Evolutionary conservation across 2,329 filamentous ascomycete species (phyloP).

Genomic region (Trichophyton simii): DNA sequence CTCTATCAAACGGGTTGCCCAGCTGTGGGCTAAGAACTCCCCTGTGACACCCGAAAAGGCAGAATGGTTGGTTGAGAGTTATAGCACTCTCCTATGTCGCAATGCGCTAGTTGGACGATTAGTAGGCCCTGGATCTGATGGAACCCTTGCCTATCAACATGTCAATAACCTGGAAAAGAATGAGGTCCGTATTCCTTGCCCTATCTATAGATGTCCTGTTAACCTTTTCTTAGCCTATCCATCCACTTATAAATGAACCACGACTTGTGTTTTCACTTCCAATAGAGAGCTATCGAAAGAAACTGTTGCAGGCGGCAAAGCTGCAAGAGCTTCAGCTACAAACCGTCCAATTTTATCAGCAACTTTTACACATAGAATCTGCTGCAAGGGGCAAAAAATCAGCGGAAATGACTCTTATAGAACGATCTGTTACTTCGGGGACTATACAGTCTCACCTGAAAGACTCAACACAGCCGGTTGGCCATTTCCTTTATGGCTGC

Average conservation of each 20-base stretch:
- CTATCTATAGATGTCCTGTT: conserved; percentile 4
- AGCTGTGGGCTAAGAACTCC: conserved; percentile 5
- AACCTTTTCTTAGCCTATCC: conserved; percentile 23
- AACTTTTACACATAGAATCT: conserved; percentile 22
- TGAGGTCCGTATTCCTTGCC: conserved; percentile 8
- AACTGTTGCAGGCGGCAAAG: conserved; percentile 21
- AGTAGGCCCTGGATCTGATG: conserved; percentile 13
- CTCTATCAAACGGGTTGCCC: conserved; percentile 18
- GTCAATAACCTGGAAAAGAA: neutral
- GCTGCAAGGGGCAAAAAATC: conserved; percentile 26
- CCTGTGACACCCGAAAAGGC: neutral
- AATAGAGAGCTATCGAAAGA: conserved; percentile 14
- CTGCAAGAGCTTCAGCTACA: conserved; percentile 29
- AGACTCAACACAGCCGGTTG: conserved; percentile 30
- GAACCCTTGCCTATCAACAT: neutral
- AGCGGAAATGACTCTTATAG: conserved; percentile 31
- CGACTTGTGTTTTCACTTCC: conserved; percentile 16
- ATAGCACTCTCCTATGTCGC: conserved; percentile 23
- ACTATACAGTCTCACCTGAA: conserved; percentile 31
- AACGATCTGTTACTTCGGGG: conserved; percentile 30
- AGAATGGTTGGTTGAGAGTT: conserved; percentile 19
- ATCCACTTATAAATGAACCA: conserved; percentile 31
- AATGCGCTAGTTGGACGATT: conserved; percentile 11
- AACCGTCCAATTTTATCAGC: conserved; percentile 24
- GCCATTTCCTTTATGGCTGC: conserved; percentile 27